A percentile compares a stretch with the other conserved stretches of the same genome.
Evolutionary conservation across 225 moss, liverwort and hornwort genomes (phyloP).

Genomic region (Pleurozium schreberi): DNA sequence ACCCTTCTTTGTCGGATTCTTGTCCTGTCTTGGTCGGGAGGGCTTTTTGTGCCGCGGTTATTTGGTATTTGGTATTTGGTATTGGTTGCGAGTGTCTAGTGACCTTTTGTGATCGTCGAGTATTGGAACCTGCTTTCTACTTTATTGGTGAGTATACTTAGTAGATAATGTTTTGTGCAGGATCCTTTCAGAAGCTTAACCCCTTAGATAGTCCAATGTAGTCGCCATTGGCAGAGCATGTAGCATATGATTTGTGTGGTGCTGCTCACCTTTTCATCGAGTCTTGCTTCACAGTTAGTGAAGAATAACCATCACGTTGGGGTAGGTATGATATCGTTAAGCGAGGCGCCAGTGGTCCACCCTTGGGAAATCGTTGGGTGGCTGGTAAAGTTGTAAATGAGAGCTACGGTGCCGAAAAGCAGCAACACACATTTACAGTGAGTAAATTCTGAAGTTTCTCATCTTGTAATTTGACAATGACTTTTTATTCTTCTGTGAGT

Average conservation of each 20-base stretch:
- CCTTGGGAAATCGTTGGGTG: conserved; percentile 42
- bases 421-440: conserved; percentile 89
- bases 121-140: neutral
- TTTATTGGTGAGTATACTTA: neutral
- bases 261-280: neutral
- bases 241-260: neutral
- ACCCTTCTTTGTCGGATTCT: neutral
- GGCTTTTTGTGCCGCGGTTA: neutral
- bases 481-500: neutral
- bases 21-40: neutral
- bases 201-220: too few species aligned
- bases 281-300: neutral
- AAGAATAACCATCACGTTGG: neutral
- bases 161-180: neutral
- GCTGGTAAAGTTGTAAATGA: conserved; percentile 75
- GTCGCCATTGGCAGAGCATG: neutral
- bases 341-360: conserved; percentile 1
- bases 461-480: neutral
- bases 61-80: neutral
- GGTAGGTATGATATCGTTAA: conserved; percentile 7
- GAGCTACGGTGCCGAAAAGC: conserved; percentile 66
- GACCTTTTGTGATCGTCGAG: neutral
- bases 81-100: neutral
- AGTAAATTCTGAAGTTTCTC: neutral
- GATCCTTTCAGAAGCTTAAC: neutral